Evolutionary conservation across 2,329 filamentous ascomycete genomes (phyloP).

Genomic region (Venturia oleaginea): DNA sequence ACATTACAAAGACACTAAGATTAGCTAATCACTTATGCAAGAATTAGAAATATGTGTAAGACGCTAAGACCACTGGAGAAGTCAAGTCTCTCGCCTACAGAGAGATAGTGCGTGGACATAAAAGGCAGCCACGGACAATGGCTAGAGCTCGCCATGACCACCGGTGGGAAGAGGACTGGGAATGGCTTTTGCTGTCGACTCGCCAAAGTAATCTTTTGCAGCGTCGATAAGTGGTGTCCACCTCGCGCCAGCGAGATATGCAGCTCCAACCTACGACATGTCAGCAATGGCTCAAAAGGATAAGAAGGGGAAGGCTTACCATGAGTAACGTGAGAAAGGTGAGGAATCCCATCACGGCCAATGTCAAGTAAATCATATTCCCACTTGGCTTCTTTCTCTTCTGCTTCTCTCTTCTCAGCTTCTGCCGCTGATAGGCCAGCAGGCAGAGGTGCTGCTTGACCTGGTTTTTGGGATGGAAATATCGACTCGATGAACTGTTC

Average conservation of each 20-base stretch:
- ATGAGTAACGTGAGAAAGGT: conserved; percentile 64
- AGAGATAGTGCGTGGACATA: neutral
- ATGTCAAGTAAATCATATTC: conserved; percentile 56
- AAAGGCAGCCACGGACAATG: neutral
- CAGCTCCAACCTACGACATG: conserved; percentile 55
- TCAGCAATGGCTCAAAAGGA: conserved; percentile 9
- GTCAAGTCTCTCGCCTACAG: neutral
- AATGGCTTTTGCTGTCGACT: neutral
- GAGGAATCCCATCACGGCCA: conserved; percentile 59
- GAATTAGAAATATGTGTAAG: neutral
- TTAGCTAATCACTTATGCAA: neutral
- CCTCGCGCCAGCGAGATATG: conserved; percentile 71
- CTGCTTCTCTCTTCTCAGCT: conserved; percentile 44
- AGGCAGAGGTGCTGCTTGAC: conserved; percentile 28
- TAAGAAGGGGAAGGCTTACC: conserved; percentile 47
- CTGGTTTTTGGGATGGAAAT: conserved; percentile 75
- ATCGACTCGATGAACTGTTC: conserved; percentile 93
- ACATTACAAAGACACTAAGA: neutral
- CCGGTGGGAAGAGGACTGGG: neutral
- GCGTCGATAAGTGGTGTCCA: conserved; percentile 47
- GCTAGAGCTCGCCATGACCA: conserved; percentile 11
- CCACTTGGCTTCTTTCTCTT: conserved; percentile 36
- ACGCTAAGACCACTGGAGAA: neutral
- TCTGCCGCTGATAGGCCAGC: conserved; percentile 41
- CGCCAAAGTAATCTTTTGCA: conserved; percentile 26